phyloP scores from a whole-genome alignment of 2,329 filamentous ascomycete species.

The Ophiocordyceps polyrhachis-furcata region DNA sequence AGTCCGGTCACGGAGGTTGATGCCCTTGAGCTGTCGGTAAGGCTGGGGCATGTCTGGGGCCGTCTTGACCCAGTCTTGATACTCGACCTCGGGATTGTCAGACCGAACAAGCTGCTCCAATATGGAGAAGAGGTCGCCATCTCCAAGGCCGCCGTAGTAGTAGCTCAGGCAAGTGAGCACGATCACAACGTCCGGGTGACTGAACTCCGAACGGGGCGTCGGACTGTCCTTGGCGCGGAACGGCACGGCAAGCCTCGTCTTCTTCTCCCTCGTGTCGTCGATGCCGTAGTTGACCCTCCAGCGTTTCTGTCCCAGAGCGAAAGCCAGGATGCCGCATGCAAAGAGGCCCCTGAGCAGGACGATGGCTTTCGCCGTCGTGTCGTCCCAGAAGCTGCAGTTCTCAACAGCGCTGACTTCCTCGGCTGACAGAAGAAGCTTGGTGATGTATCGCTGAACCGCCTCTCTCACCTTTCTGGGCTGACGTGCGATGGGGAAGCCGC shows the following conservation, averaged over 20 bases:
- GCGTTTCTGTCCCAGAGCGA: slow-evolving; percentile 35
- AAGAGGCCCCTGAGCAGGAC: slow-evolving; percentile 37
- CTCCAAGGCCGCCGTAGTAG: slow-evolving; percentile 34
- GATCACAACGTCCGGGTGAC: slow-evolving; percentile 40
- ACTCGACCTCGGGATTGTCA: slow-evolving; percentile 34
- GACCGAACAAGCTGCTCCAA: slow-evolving; percentile 29
- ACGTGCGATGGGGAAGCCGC: slow-evolving; percentile 21
- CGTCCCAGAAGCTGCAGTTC: slow-evolving; percentile 16
- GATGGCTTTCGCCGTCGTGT: slow-evolving; percentile 13
- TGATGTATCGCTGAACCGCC: slow-evolving; percentile 25
- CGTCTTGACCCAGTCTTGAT: slow-evolving; percentile 25
- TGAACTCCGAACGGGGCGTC: slow-evolving; percentile 37
- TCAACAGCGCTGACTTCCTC: slow-evolving; percentile 18
- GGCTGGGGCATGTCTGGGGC: slow-evolving; percentile 12
- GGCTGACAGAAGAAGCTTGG: slow-evolving; percentile 9
- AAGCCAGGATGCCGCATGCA: slow-evolving; percentile 32
- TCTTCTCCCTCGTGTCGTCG: slow-evolving; percentile 16
- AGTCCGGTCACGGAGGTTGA: slow-evolving; percentile 38
- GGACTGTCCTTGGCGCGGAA: slow-evolving; percentile 41
- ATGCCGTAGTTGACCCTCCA: slow-evolving; percentile 49
- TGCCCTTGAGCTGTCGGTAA: slow-evolving; percentile 23
- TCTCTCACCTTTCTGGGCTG: slow-evolving; percentile 12
- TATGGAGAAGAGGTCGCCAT: slow-evolving; percentile 27
- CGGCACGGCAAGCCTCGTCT: slow-evolving; percentile 34
- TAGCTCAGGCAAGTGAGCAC: slow-evolving; percentile 34